phyloP scores from a whole-genome alignment of 2,329 filamentous ascomycete genomes.

The Talaromyces sp. region DNA sequence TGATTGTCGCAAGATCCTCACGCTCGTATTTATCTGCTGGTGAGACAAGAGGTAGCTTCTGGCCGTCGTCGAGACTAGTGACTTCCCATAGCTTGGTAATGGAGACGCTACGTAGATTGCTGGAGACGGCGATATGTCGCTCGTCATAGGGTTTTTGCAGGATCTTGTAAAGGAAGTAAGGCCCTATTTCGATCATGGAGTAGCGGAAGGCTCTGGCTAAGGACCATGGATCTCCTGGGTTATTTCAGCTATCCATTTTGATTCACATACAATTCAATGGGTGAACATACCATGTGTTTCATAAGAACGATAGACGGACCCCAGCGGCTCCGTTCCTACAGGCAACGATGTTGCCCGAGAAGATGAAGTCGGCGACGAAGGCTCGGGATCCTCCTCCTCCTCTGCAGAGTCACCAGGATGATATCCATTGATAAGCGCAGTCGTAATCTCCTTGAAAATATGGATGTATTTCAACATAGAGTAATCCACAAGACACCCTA shows the following conservation, averaged over 20 bases:
- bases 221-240: constrained; percentile 7
- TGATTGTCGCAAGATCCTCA: constrained; percentile 13
- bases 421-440: neutral
- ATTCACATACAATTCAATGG: neutral
- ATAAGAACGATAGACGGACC: neutral
- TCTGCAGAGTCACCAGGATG: neutral
- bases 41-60: neutral
- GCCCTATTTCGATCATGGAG: constrained; percentile 14
- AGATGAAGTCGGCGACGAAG: neutral
- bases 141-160: constrained; percentile 9
- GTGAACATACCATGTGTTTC: neutral
- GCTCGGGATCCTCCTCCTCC: neutral
- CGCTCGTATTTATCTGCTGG: constrained; percentile 3
- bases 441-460: neutral
- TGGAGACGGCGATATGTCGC: constrained; percentile 16
- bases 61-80: constrained; percentile 6
- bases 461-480: constrained; percentile 10
- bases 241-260: neutral
- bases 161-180: constrained; percentile 17
- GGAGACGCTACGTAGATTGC: neutral
- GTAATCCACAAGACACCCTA: constrained; percentile 18
- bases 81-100: constrained; percentile 14
- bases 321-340: neutral
- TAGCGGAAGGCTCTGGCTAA: neutral
- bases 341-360: neutral